Evolutionary conservation across 179 eudicot genomes (phyloP).

Genomic region (Carnegiea gigantea): DNA sequence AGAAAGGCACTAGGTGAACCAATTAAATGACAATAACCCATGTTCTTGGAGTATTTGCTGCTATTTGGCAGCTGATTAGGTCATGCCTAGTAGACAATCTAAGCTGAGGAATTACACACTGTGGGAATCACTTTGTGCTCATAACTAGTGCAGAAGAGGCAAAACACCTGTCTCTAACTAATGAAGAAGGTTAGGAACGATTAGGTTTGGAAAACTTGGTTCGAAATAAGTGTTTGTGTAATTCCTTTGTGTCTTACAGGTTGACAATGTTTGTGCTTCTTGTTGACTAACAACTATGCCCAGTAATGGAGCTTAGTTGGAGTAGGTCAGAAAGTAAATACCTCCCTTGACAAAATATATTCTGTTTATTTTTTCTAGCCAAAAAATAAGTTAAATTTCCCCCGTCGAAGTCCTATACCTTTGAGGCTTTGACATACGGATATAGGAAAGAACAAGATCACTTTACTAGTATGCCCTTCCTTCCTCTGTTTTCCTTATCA

Average conservation of each 20-base stretch:
- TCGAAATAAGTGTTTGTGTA: neutral
- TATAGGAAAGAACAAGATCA: too few species aligned
- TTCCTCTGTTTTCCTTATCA: too few species aligned
- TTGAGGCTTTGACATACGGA: too few species aligned
- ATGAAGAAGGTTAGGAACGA: neutral
- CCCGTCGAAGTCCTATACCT: neutral
- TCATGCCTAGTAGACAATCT: too few species aligned
- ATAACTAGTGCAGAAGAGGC: neutral
- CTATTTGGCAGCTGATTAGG: too few species aligned
- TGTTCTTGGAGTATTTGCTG: too few species aligned
- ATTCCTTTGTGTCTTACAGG: neutral
- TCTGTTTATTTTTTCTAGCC: neutral
- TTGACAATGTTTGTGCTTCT: slow-evolving; percentile 12
- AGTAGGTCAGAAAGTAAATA: slow-evolving; percentile 15
- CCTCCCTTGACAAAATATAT: neutral
- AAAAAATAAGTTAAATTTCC: neutral
- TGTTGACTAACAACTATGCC: slow-evolving; percentile 4
- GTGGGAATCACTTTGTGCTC: too few species aligned
- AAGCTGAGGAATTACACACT: too few species aligned
- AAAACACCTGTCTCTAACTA: neutral
- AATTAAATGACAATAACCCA: too few species aligned
- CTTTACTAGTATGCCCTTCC: too few species aligned
- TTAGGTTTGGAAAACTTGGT: slow-evolving; percentile 8
- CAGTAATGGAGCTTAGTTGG: slow-evolving; percentile 17
- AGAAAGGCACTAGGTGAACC: too few species aligned